These are phyloP conservation scores for Dothistroma septosporum DNA, from an alignment of 2,329 filamentous ascomycete species.

Conservation along the genomic window DNA sequence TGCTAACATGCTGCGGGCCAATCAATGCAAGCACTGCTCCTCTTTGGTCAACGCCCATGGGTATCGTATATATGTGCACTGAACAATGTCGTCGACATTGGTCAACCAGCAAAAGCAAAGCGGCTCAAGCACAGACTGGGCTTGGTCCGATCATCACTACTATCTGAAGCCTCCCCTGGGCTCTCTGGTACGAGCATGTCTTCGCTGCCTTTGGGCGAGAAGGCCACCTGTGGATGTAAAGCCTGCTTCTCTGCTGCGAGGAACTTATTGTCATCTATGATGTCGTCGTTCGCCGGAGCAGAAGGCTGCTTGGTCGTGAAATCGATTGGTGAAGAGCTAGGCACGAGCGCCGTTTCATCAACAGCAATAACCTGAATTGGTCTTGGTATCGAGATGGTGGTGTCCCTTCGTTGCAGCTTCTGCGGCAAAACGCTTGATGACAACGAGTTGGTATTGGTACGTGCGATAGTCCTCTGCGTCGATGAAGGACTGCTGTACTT, in stretches of 20 bases:
- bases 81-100: not conserved
- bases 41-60: not conserved
- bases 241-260: conserved; percentile 23
- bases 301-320: not conserved
- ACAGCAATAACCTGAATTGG: not conserved
- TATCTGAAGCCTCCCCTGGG: conserved; percentile 37
- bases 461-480: conserved; percentile 8
- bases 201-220: conserved; percentile 42
- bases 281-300: conserved; percentile 9
- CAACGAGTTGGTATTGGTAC: conserved; percentile 15
- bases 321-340: conserved; percentile 15
- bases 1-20: not conserved
- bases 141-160: conserved; percentile 31
- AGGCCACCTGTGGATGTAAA: conserved; percentile 5
- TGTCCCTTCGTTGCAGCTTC: not conserved
- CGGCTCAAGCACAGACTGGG: conserved; percentile 38
- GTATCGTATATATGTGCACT: conserved; percentile 1
- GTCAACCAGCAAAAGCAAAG: conserved; percentile 36
- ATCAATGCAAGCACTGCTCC: not conserved
- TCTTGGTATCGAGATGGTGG: not conserved
- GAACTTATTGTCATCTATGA: conserved; percentile 25
- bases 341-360: conserved; percentile 4
- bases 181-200: conserved; percentile 47
- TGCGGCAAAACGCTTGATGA: conserved; percentile 8
- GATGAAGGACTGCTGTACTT: conserved; percentile 13